Base-by-base conservation (phyloP, 2,329 filamentous ascomycete species). In the Colletotrichum sp. region DNA sequence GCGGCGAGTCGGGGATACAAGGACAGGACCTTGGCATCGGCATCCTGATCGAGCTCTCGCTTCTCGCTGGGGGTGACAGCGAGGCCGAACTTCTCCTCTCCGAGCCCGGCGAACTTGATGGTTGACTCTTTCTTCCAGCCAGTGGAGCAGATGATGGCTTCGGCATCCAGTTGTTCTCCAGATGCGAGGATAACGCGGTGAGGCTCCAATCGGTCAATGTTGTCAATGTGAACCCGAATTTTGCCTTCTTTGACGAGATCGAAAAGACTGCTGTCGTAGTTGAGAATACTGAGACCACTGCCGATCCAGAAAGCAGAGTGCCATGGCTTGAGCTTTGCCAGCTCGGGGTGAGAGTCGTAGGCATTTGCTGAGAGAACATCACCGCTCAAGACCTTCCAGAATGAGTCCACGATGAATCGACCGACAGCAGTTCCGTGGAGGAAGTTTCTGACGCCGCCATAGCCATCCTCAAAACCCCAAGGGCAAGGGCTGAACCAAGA, bases 401-500 rank as follows among this genome's bases (percentile, higher is more conserved):
- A 91, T 0, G 78, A 79, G 9, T 85, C 81, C 3, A 90, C 86
- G 0, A 92, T 69, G 24, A 84, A 85, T 2, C 88, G 84, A 1
- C 90, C 90, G 0, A 90, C 28, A 60, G 83, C 81, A 1, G 88
- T 92, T 3, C 86, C 84, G 66, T 92, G 90, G 3, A 92, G 80
- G 64, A 90, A 88, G 6, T 81, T 80, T 4, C 89, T 84, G 0
- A 89, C 80, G n/a, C 81, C 82, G 8, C 87, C 85, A 64, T 85
- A 90, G 1, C 90, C 91, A 76, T 90, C 90, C 12, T 87, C 88
- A 4, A 85, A 83, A 2, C 91, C 92, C 91, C 92, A 95, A 3
- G 92, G 88, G 77, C 92, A 94, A 0, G 93, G 93, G 24, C 88
- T 91, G 80, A 95, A 90, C 89, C 91, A 94, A 1, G 89, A 91